Percentiles rank a stretch among this genome's conserved stretches.
phyloP scores from a whole-genome alignment of 495 filamentous ascomycete species.

The Penicillium waksmanii region DNA sequence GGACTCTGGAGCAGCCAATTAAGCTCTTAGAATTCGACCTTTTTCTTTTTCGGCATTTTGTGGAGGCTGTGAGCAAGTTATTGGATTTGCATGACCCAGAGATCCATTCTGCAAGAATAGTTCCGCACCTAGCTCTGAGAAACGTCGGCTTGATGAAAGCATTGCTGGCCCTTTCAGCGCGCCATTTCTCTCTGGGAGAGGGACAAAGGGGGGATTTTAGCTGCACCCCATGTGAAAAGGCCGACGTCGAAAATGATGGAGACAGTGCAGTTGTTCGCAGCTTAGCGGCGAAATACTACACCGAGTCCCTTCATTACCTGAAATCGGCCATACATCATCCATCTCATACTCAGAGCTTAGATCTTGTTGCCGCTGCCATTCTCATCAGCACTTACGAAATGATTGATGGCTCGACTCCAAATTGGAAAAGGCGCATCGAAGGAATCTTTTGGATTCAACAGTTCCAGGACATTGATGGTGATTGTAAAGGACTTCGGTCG shows the following conservation, averaged over 20 bases:
- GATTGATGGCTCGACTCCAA: slow-evolving; percentile 26
- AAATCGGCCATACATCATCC: slow-evolving; percentile 24
- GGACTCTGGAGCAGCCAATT: slow-evolving; percentile 21
- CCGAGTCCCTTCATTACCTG: slow-evolving; percentile 27
- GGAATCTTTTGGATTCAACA: slow-evolving; percentile 29
- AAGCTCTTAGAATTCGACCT: slow-evolving; percentile 23
- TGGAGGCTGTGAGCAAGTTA: slow-evolving; percentile 22
- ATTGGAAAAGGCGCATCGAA: slow-evolving; percentile 28
- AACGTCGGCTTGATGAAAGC: slow-evolving; percentile 36
- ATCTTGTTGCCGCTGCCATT: slow-evolving; percentile 22
- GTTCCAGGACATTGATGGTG: slow-evolving; percentile 28
- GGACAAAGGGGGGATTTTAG: background rate
- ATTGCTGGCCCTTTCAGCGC: slow-evolving; percentile 28
- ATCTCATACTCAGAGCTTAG: slow-evolving; percentile 21
- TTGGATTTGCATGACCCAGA: slow-evolving; percentile 32
- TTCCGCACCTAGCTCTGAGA: slow-evolving; percentile 30
- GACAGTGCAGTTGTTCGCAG: slow-evolving; percentile 13
- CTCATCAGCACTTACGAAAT: slow-evolving; percentile 30
- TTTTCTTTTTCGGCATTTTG: slow-evolving; percentile 29
- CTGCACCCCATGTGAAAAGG: too few species aligned
- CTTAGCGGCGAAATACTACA: slow-evolving; percentile 26
- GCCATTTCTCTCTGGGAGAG: slow-evolving; percentile 24
- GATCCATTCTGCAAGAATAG: slow-evolving; percentile 21
- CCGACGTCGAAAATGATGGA: background rate
- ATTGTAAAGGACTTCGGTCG: slow-evolving; percentile 20